Evolutionary conservation across 345 rosid genomes (phyloP).

Genomic region (Toxicodendron radicans): DNA sequence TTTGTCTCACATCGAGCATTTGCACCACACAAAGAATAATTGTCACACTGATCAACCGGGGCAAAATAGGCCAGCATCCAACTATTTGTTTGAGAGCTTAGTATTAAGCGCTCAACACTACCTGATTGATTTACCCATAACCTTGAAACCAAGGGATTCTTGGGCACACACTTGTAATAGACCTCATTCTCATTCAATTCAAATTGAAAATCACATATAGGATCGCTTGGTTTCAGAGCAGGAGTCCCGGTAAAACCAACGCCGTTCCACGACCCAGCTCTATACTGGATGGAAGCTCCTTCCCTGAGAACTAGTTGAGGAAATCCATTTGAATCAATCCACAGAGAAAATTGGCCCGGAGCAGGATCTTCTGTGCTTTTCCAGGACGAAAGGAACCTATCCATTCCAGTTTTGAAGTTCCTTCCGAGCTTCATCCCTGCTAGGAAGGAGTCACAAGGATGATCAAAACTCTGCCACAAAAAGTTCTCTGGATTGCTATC

Average conservation of each 20-base stretch:
- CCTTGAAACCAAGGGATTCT: not conserved
- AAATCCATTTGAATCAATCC: slow-evolving; percentile 29
- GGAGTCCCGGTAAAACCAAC: slow-evolving; percentile 29
- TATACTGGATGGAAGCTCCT: not conserved
- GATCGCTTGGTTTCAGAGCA: not conserved
- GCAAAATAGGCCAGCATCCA: slow-evolving; percentile 39
- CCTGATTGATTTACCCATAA: slow-evolving; percentile 25
- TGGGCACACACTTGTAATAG: not conserved
- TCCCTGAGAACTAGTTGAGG: slow-evolving; percentile 25
- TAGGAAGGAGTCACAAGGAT: slow-evolving; percentile 44
- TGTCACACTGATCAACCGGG: slow-evolving; percentile 47
- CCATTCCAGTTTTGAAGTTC: slow-evolving; percentile 28
- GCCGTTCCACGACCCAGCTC: slow-evolving; percentile 41
- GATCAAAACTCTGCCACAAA: slow-evolving; percentile 62
- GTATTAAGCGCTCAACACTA: slow-evolving; percentile 23
- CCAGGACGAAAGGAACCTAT: slow-evolving; percentile 39
- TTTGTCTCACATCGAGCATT: slow-evolving; percentile 39
- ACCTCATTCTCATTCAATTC: not conserved
- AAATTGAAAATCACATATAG: not conserved
- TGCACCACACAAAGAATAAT: slow-evolving; percentile 39
- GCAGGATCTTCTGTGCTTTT: slow-evolving; percentile 21
- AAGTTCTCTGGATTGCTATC: not conserved
- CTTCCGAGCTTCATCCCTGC: slow-evolving; percentile 57
- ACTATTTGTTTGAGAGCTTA: slow-evolving; percentile 11
- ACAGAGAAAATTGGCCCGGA: slow-evolving; percentile 16